These are phyloP conservation scores for Solanum chaucha DNA, from an alignment of 257 asterid genomes.

Conservation along the genomic window DNA sequence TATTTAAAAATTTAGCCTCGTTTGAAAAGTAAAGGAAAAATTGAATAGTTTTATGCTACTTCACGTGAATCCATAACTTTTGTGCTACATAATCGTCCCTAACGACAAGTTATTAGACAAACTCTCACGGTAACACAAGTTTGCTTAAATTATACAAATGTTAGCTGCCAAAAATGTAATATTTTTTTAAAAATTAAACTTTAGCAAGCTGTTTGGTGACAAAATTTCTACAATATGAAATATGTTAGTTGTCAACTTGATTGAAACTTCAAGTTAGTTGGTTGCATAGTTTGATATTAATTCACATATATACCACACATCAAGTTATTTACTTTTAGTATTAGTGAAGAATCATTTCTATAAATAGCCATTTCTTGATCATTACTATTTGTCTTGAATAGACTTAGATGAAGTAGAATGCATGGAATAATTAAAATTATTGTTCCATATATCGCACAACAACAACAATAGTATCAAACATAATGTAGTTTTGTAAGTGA, in stretches of 20 bases:
- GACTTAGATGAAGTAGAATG: neutral
- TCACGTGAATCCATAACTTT: neutral
- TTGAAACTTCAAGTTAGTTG: neutral
- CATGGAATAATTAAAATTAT: neutral
- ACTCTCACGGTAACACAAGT: neutral
- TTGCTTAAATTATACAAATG: neutral
- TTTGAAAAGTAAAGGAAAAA: neutral
- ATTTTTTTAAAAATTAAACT: neutral
- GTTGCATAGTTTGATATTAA: neutral
- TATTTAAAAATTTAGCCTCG: neutral
- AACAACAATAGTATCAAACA: neutral
- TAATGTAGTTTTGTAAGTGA: neutral
- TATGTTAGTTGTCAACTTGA: neutral
- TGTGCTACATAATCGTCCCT: neutral
- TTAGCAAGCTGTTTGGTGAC: neutral
- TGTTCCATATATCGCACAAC: neutral
- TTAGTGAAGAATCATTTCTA: neutral
- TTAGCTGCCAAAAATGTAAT: neutral
- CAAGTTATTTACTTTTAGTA: neutral
- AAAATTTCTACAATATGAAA: neutral
- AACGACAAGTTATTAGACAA: neutral
- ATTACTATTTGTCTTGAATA: neutral
- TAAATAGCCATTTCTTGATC: neutral
- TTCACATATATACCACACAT: neutral
- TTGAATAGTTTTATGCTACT: neutral